Evolutionary conservation across 345 rosid species (phyloP).

Genomic region (Eucalyptus albens): DNA sequence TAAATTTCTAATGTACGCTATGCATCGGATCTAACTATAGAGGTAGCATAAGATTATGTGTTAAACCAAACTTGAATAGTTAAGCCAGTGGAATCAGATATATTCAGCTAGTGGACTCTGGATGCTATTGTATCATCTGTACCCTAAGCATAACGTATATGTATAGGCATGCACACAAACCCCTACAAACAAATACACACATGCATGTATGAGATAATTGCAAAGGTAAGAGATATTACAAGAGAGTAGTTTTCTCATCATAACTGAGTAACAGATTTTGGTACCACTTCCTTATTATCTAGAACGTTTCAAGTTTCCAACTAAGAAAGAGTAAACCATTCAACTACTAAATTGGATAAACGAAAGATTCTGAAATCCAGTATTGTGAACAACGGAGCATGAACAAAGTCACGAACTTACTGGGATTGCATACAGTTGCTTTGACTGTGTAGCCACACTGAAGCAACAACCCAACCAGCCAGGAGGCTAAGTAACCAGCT

Average conservation of each 20-base stretch:
- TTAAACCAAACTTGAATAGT: not conserved
- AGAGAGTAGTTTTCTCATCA: not conserved
- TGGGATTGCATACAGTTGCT: no score
- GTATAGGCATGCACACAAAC: not conserved
- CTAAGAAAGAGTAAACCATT: not conserved
- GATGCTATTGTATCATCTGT: not conserved
- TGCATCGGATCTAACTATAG: not conserved
- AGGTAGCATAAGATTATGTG: not conserved
- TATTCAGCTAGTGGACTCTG: not conserved
- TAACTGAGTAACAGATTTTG: not conserved
- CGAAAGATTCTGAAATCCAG: not conserved
- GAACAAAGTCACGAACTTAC: no score
- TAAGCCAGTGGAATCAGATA: not conserved
- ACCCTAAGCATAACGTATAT: not conserved
- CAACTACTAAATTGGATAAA: not conserved
- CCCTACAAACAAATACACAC: not conserved
- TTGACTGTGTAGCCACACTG: no score
- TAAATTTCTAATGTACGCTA: not conserved
- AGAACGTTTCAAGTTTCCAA: not conserved
- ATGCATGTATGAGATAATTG: not conserved
- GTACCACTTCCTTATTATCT: not conserved
- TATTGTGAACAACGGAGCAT: no score
- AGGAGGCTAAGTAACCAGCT: constrained; percentile 1
- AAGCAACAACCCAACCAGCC: not conserved
- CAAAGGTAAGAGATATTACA: not conserved